Evolutionary conservation across 2,329 filamentous ascomycete species (phyloP).

Genomic region (Eutypa lata): DNA sequence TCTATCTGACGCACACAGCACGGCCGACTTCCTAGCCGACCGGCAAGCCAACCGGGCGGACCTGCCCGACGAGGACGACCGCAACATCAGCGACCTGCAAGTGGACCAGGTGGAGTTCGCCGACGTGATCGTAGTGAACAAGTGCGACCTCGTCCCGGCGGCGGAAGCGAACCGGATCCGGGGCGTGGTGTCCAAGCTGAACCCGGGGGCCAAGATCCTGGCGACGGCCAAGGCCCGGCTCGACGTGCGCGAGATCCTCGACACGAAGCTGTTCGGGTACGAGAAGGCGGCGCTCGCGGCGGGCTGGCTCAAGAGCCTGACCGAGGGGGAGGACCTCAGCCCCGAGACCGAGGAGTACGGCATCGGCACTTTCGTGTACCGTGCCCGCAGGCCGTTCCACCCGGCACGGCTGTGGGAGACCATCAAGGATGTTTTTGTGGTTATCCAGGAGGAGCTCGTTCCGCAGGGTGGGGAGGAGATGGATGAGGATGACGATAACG

Average conservation of each 20-base stretch:
- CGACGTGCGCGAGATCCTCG: constrained; percentile 60
- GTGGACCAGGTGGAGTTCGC: constrained; percentile 78
- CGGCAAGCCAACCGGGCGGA: constrained; percentile 54
- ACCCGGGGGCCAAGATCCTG: constrained; percentile 63
- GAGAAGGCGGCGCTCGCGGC: constrained; percentile 61
- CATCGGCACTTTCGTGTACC: constrained; percentile 69
- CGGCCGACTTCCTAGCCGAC: constrained; percentile 62
- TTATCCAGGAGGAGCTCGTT: constrained; percentile 44
- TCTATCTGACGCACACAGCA: constrained; percentile 25
- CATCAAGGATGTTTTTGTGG: constrained; percentile 46
- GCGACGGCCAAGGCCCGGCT: constrained; percentile 51
- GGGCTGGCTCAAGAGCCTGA: constrained; percentile 68
- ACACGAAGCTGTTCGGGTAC: constrained; percentile 63
- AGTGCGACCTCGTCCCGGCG: constrained; percentile 56
- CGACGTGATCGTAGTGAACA: constrained; percentile 70
- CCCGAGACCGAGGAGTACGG: constrained; percentile 73
- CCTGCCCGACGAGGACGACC: constrained; percentile 64
- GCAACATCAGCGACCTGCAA: constrained; percentile 72
- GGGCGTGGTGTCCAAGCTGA: constrained; percentile 57
- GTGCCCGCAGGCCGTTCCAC: constrained; percentile 53
- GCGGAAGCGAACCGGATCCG: constrained; percentile 41
- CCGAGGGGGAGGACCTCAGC: constrained; percentile 68
- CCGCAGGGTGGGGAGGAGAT: constrained; percentile 27
- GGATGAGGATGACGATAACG: constrained; percentile 24
- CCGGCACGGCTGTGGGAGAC: constrained; percentile 43